phyloP scores from a whole-genome alignment of 345 rosid species.

The Carallia pectinifolia region DNA sequence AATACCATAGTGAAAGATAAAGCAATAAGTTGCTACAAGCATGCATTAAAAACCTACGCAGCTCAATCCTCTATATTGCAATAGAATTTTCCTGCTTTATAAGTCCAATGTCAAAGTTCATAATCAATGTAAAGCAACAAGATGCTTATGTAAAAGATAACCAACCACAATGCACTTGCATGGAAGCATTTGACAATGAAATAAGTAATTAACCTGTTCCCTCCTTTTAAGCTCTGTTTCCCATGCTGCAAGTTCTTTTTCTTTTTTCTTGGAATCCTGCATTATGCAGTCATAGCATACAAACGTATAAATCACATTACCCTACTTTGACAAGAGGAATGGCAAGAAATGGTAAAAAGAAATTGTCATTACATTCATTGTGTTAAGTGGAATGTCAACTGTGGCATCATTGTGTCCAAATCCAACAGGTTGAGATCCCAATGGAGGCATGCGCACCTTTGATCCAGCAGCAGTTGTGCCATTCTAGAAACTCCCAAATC shows the following conservation, averaged over 20 bases:
- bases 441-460: slow-evolving; percentile 48
- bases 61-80: not conserved
- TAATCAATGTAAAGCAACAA: not conserved
- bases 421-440: slow-evolving; percentile 57
- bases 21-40: not conserved
- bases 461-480: slow-evolving; percentile 52
- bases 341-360: not conserved
- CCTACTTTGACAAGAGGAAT: not conserved
- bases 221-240: slow-evolving; percentile 91
- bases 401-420: slow-evolving; percentile 79
- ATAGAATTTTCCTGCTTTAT: too few species aligned
- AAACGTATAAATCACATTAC: slow-evolving; percentile 16
- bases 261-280: slow-evolving; percentile 53
- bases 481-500: slow-evolving; percentile 33
- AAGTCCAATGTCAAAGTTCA: not conserved
- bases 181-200: not conserved
- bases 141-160: not conserved
- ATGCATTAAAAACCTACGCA: not conserved
- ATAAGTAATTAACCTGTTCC: slow-evolving; percentile 22
- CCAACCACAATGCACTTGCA: not conserved
- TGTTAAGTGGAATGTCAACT: slow-evolving; percentile 84
- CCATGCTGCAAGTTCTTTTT: slow-evolving; percentile 77
- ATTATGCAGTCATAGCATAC: slow-evolving; percentile 10
- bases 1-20: not conserved
- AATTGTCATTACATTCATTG: slow-evolving; percentile 55